These are phyloP conservation scores for Panicum miliaceum DNA, from an alignment of 176 grass and related monocot species.

Conservation along the genomic window DNA sequence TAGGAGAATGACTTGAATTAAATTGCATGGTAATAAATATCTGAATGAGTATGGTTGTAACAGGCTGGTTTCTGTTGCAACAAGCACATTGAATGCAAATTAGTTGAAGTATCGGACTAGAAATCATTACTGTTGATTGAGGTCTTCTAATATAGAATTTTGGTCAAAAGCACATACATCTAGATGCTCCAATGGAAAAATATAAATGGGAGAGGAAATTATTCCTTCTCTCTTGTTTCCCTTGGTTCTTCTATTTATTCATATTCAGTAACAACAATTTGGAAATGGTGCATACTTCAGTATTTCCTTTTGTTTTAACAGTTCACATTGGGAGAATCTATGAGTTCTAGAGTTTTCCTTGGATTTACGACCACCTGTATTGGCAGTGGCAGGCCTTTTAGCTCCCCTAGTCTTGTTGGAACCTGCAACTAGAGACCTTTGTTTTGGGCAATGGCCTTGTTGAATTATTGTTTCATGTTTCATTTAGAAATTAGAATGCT, in stretches of 20 bases:
- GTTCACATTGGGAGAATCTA: background rate
- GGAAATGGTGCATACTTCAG: background rate
- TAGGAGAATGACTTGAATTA: background rate
- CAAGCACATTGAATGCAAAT: background rate
- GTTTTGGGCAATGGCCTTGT: background rate
- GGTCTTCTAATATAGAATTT: constrained; percentile 14
- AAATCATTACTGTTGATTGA: constrained; percentile 25
- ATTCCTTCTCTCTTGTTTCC: background rate
- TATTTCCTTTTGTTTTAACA: background rate
- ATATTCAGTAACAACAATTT: constrained; percentile 1
- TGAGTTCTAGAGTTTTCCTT: background rate
- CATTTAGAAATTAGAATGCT: constrained; percentile 1
- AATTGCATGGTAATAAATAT: constrained; percentile 15
- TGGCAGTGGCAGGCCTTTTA: background rate
- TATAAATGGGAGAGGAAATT: background rate
- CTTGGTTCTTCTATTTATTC: background rate
- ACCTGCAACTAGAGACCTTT: background rate
- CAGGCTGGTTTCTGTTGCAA: background rate
- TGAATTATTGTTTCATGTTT: background rate
- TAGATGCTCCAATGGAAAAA: constrained; percentile 5
- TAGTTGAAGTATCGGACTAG: constrained; percentile 22
- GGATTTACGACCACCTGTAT: background rate
- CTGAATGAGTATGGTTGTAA: background rate
- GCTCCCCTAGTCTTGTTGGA: background rate
- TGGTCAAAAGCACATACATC: background rate